A percentile compares a stretch with the other conserved stretches of the same genome.
Evolutionary conservation across 2,329 filamentous ascomycete genomes (phyloP).

Genomic region (Niveomyces coronatus): DNA sequence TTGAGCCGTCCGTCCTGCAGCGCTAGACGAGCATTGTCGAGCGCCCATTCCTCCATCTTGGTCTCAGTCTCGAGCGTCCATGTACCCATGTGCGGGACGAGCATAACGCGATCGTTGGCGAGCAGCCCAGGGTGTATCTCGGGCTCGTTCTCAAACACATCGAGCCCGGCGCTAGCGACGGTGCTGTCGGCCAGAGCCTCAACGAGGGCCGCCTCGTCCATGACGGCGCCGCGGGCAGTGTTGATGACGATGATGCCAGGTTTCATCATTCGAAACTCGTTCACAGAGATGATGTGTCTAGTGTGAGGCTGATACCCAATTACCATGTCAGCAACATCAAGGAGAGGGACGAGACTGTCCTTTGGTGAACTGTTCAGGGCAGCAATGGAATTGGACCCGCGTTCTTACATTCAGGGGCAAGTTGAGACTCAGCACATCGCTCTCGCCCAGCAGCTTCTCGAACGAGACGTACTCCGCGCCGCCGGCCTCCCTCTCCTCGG

Average conservation of each 20-base stretch:
- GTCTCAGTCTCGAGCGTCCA: conserved; percentile 58
- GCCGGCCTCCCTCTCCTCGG: conserved; percentile 40
- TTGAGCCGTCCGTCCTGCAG: conserved; percentile 51
- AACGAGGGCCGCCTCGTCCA: conserved; percentile 73
- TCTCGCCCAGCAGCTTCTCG: conserved; percentile 57
- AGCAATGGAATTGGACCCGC: too few relatives aligned
- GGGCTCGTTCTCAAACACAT: conserved; percentile 78
- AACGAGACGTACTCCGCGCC: conserved; percentile 61
- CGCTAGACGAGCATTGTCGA: conserved; percentile 57
- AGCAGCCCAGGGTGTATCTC: conserved; percentile 63
- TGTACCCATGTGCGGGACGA: conserved; percentile 81
- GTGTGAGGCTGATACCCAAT: conserved; percentile 58
- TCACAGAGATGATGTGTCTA: conserved; percentile 61
- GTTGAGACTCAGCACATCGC: conserved; percentile 73
- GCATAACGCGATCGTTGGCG: conserved; percentile 57
- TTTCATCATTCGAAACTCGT: conserved; percentile 70
- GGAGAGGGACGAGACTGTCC: too few relatives aligned
- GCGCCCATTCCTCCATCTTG: conserved; percentile 67
- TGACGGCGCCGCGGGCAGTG: conserved; percentile 71
- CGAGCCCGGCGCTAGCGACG: conserved; percentile 62
- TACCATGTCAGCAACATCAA: too few relatives aligned
- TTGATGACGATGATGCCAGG: conserved; percentile 67
- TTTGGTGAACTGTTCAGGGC: too few relatives aligned
- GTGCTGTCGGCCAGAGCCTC: conserved; percentile 58
- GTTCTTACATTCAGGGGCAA: conserved; percentile 71